phyloP scores from a whole-genome alignment of 495 filamentous ascomycete genomes.

The Massariosphaeria phaeospora region DNA sequence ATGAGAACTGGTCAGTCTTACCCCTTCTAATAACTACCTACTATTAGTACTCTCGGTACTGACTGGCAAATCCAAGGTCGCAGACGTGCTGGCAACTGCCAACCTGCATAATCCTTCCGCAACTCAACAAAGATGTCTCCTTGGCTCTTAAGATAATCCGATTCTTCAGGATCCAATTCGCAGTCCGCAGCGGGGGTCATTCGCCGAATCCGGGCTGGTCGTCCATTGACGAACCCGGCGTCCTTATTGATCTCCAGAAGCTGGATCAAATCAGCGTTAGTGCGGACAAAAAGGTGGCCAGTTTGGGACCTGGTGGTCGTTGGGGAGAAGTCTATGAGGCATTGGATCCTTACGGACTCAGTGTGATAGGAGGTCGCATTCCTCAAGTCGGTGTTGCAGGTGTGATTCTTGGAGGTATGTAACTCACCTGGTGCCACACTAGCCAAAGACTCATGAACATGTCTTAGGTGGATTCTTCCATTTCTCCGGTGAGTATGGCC shows the following conservation, averaged over 20 bases:
- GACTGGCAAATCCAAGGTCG: conserved; percentile 10
- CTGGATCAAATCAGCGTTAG: conserved; percentile 1
- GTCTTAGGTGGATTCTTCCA: conserved; percentile 13
- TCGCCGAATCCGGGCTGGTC: conserved; percentile 44
- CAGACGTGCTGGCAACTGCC: conserved; percentile 16
- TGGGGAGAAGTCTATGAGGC: conserved; percentile 11
- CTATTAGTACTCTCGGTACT: not conserved
- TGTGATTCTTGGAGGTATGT: conserved; percentile 13
- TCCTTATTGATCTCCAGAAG: conserved; percentile 45
- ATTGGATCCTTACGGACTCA: conserved; percentile 8
- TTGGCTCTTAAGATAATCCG: conserved; percentile 27
- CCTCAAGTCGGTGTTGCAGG: conserved; percentile 11
- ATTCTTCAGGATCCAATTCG: conserved; percentile 40
- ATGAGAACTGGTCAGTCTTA: not conserved
- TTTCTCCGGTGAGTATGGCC: conserved; percentile 14
- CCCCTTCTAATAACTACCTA: not conserved
- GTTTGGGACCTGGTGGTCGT: conserved; percentile 9
- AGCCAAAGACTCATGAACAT: not conserved
- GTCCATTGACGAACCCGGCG: conserved; percentile 40
- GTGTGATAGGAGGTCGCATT: conserved; percentile 3
- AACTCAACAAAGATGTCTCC: conserved; percentile 18
- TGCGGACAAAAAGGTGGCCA: not conserved
- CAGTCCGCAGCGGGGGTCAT: conserved; percentile 48
- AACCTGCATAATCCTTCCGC: conserved; percentile 7
- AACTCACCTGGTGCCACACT: not conserved